Percentiles rank a stretch among this genome's conserved stretches.
Conservation (phyloP, 2,329 filamentous ascomycete species). For the Raffaelea deltoideospora region DNA sequence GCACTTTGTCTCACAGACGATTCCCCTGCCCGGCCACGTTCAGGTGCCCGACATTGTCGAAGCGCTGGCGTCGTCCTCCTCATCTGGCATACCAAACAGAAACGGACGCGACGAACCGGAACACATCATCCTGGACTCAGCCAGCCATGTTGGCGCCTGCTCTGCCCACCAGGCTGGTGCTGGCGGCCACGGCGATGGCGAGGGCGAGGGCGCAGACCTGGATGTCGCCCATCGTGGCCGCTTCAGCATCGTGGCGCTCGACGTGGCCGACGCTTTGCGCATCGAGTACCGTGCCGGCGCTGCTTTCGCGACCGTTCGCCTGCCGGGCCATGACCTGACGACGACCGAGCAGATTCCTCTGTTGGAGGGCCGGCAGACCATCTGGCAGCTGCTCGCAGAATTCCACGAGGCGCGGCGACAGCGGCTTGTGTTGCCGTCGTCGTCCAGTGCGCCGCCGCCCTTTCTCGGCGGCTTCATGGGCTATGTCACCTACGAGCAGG, state of each 20-base stretch:
- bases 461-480: slow-evolving; percentile 80
- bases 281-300: slow-evolving; percentile 42
- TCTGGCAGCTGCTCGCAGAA: slow-evolving; percentile 36
- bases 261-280: slow-evolving; percentile 38
- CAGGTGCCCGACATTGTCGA: slow-evolving; percentile 41
- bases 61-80: slow-evolving; percentile 18
- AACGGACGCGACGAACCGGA: slow-evolving; percentile 17
- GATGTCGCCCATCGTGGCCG: slow-evolving; percentile 31
- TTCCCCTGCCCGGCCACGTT: slow-evolving; percentile 29
- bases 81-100: not conserved
- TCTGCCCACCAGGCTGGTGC: slow-evolving; percentile 29
- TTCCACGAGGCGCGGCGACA: slow-evolving; percentile 19
- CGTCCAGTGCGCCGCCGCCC: slow-evolving; percentile 21
- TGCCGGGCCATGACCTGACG: slow-evolving; percentile 3
- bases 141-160: slow-evolving; percentile 26
- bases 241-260: slow-evolving; percentile 60
- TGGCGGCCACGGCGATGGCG: not conserved
- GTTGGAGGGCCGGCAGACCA: slow-evolving; percentile 14
- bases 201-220: not conserved
- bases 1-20: slow-evolving; percentile 22
- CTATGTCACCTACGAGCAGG: slow-evolving; percentile 73
- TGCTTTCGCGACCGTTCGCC: slow-evolving; percentile 19
- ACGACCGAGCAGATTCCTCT: slow-evolving; percentile 9
- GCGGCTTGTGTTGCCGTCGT: too few relatives aligned
- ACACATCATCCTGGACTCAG: slow-evolving; percentile 43